These are phyloP conservation scores for Kalaharituber pfeilii DNA, from an alignment of 2,329 filamentous ascomycete species.

Conservation along the genomic window DNA sequence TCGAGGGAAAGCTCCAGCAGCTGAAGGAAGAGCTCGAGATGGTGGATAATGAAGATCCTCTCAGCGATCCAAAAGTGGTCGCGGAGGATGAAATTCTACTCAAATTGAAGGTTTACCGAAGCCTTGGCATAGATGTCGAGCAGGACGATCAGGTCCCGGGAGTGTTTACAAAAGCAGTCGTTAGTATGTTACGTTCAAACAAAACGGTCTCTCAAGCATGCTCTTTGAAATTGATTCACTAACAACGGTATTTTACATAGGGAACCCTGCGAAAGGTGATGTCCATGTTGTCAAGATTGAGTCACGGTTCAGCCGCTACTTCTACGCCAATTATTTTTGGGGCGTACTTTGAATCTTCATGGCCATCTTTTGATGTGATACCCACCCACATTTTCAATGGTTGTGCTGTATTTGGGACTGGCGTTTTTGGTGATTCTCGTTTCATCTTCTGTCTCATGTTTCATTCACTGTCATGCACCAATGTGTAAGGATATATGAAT, in stretches of 20 bases:
- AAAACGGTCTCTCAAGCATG: too few species aligned
- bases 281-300: conserved; percentile 92
- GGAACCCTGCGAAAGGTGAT: conserved; percentile 68
- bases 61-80: conserved; percentile 26
- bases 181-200: too few species aligned
- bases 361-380: too few species aligned
- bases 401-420: not conserved
- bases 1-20: conserved; percentile 43
- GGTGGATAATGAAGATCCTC: conserved; percentile 21
- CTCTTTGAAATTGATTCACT: too few species aligned
- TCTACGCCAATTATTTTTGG: conserved; percentile 96
- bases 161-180: conserved; percentile 69
- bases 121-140: conserved; percentile 78
- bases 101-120: conserved; percentile 78
- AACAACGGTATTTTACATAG: too few species aligned
- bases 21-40: conserved; percentile 34
- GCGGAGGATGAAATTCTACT: conserved; percentile 29
- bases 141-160: conserved; percentile 48
- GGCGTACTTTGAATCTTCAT: conserved; percentile 70
- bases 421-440: not conserved
- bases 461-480: too few species aligned
- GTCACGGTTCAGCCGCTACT: conserved; percentile 74
- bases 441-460: too few species aligned
- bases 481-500: too few species aligned
- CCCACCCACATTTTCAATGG: not conserved